Conservation (phyloP, 257 asterid species). For the Lycium barbarum region DNA sequence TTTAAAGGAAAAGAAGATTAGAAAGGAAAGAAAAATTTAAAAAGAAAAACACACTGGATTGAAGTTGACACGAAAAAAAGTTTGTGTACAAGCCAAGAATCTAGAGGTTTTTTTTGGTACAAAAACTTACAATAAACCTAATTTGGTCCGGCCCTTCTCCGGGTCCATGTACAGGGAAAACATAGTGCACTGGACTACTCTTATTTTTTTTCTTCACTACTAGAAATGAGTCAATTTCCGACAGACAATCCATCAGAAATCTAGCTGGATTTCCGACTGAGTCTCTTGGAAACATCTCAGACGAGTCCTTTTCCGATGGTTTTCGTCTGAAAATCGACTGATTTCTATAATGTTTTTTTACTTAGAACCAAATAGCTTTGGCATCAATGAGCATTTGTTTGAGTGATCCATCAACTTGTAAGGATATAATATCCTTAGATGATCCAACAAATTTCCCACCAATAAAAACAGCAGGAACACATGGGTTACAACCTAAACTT, state of each 20-base stretch:
- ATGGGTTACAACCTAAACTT: conserved; percentile 35
- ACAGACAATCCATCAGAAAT: neutral
- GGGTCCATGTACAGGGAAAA: neutral
- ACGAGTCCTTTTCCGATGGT: neutral
- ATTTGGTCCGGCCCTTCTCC: neutral
- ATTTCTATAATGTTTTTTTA: neutral
- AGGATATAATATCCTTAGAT: conserved; percentile 37
- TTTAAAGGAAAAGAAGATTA: neutral
- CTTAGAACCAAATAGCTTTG: conserved; percentile 38
- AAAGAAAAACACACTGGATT: neutral
- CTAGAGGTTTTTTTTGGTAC: neutral
- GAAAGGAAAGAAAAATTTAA: neutral
- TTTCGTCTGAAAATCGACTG: neutral
- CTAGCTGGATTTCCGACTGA: accelerated
- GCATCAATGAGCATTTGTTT: conserved; percentile 41
- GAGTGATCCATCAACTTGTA: conserved; percentile 40
- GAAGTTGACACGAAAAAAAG: neutral
- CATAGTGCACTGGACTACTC: neutral
- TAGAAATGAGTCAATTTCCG: neutral
- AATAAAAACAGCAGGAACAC: conserved; percentile 38
- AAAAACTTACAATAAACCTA: neutral
- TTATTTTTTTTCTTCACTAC: neutral
- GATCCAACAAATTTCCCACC: conserved; percentile 40
- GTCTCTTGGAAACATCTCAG: neutral
- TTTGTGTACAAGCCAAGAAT: conserved; percentile 6